Evolutionary conservation across 2,329 filamentous ascomycete species (phyloP).

Genomic region (Trichoderma sp.): DNA sequence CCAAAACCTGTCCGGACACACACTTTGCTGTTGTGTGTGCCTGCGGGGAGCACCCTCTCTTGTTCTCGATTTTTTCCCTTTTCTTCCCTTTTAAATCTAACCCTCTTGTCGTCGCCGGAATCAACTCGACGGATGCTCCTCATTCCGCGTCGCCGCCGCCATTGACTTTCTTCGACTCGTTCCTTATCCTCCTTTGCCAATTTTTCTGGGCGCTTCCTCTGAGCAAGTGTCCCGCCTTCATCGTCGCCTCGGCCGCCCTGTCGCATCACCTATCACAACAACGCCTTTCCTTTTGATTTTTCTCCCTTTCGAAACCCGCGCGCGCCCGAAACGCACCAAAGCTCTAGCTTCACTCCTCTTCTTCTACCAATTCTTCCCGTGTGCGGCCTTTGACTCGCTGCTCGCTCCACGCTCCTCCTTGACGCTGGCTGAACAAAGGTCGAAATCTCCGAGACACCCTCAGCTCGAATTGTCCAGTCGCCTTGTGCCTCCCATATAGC

Average conservation of each 20-base stretch:
- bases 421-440: background rate
- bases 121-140: background rate
- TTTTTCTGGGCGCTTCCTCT: background rate
- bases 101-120: background rate
- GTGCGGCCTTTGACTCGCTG: background rate
- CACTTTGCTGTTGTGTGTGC: conserved; percentile 15
- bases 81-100: background rate
- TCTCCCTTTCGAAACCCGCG: conserved; percentile 4
- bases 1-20: conserved; percentile 17
- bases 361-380: background rate
- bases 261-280: conserved; percentile 13
- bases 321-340: background rate
- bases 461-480: conserved; percentile 7
- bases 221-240: conserved; percentile 1
- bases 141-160: conserved; percentile 3
- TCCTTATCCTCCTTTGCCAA: conserved; percentile 1
- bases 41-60: conserved; percentile 18
- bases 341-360: background rate
- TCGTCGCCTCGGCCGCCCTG: conserved; percentile 19
- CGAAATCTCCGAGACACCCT: background rate
- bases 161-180: conserved; percentile 19
- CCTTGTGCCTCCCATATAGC: conserved; percentile 12
- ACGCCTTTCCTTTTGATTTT: conserved; percentile 1
- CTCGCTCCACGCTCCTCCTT: background rate
- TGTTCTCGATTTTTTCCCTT: conserved; percentile 4